phyloP scores from a whole-genome alignment of 2,329 filamentous ascomycete species.

The Sphaceloma murrayae region DNA sequence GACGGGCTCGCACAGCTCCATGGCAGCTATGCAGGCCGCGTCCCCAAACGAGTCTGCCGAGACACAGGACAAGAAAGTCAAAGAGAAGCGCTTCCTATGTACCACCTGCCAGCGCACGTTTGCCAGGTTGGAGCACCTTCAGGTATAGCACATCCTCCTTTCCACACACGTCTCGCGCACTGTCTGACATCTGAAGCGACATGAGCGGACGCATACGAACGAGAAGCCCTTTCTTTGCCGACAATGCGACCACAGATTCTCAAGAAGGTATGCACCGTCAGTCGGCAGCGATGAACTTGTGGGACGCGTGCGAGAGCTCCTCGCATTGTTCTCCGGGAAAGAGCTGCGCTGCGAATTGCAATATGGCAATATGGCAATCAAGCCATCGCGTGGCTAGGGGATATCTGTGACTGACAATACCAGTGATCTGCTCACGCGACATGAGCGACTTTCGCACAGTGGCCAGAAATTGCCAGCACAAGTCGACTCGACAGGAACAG shows the following conservation, averaged over 20 bases:
- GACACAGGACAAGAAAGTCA: constrained; percentile 17
- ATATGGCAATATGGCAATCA: too few relatives aligned
- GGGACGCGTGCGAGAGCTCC: too few relatives aligned
- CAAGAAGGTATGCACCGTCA: constrained; percentile 34
- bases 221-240: constrained; percentile 34
- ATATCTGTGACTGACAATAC: constrained; percentile 19
- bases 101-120: constrained; percentile 28
- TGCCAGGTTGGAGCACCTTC: constrained; percentile 34
- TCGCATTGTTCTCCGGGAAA: too few relatives aligned
- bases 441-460: constrained; percentile 33
- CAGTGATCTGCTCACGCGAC: constrained; percentile 34
- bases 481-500: not conserved
- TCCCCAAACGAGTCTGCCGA: not conserved
- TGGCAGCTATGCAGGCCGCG: constrained; percentile 9
- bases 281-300: too few relatives aligned
- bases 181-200: constrained; percentile 16
- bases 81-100: constrained; percentile 31
- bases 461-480: constrained; percentile 17
- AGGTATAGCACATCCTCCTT: constrained; percentile 23
- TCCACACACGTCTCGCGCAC: not conserved
- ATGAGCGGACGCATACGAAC: constrained; percentile 28
- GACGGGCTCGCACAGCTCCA: not conserved
- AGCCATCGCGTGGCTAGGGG: too few relatives aligned
- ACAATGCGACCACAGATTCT: constrained; percentile 35
- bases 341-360: too few relatives aligned